phyloP scores from a whole-genome alignment of 1,139 yeast species.

The Debaryomyces nepalensis region DNA sequence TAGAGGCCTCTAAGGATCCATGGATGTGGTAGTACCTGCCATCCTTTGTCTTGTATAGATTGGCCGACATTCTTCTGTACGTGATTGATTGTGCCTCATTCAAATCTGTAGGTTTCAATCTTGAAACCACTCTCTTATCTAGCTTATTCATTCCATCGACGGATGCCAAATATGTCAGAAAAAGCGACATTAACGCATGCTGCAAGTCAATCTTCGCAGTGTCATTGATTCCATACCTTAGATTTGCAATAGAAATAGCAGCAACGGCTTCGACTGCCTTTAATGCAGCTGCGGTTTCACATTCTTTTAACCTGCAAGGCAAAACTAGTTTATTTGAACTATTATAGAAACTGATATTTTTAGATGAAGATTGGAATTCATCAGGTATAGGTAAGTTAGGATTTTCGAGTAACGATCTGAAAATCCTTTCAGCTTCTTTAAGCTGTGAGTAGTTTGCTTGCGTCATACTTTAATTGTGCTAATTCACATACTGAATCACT shows the following conservation, averaged over 20 bases:
- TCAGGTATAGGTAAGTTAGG: constrained; percentile 23
- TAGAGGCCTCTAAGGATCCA: constrained; percentile 36
- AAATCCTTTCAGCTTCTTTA: constrained; percentile 23
- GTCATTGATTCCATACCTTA: constrained; percentile 24
- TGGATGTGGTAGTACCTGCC: constrained; percentile 34
- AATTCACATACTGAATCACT: background rate
- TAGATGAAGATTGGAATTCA: constrained; percentile 22
- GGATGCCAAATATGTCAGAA: constrained; percentile 33
- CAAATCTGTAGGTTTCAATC: constrained; percentile 31
- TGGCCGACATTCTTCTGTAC: constrained; percentile 37
- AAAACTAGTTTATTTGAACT: constrained; percentile 22
- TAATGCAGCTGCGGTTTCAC: constrained; percentile 34
- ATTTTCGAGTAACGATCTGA: constrained; percentile 21
- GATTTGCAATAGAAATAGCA: constrained; percentile 27
- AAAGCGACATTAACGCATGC: constrained; percentile 31
- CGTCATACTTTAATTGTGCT: background rate
- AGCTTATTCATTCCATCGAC: constrained; percentile 32
- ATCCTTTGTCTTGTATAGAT: constrained; percentile 37
- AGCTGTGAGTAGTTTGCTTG: constrained; percentile 18
- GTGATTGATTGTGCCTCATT: constrained; percentile 32
- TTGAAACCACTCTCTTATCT: constrained; percentile 25
- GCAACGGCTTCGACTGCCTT: constrained; percentile 32
- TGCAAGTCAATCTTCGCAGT: constrained; percentile 26
- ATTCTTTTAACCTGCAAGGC: constrained; percentile 35
- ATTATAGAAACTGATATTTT: constrained; percentile 21